phyloP scores from a whole-genome alignment of 2,329 filamentous ascomycete genomes.

The Xylaria sp. region DNA sequence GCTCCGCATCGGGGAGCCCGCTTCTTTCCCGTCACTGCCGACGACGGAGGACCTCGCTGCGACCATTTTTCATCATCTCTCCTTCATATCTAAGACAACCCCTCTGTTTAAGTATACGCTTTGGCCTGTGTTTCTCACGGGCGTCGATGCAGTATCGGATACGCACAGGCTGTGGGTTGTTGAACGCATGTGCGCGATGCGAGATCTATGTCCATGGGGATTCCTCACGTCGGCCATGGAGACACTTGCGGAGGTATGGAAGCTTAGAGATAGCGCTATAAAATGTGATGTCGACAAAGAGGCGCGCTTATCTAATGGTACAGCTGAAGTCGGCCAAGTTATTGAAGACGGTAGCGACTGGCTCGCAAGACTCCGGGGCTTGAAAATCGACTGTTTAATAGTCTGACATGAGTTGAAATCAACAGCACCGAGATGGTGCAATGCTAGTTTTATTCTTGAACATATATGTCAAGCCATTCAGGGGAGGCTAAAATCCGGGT shows the following conservation, averaged over 20 bases:
- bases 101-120: slow-evolving; percentile 63
- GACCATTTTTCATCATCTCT: slow-evolving; percentile 58
- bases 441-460: not conserved
- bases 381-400: slow-evolving; percentile 54
- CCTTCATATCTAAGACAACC: slow-evolving; percentile 53
- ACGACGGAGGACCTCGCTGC: slow-evolving; percentile 53
- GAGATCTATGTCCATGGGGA: slow-evolving; percentile 55
- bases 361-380: slow-evolving; percentile 51
- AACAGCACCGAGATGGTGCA: not conserved
- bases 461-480: not conserved
- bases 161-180: slow-evolving; percentile 58
- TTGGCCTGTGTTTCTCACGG: slow-evolving; percentile 65
- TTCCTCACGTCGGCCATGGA: slow-evolving; percentile 58
- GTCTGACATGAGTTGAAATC: slow-evolving; percentile 41
- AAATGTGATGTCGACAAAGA: not conserved
- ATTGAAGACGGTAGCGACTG: slow-evolving; percentile 38
- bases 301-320: slow-evolving; percentile 22
- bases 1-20: not conserved
- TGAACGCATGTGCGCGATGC: slow-evolving; percentile 52
- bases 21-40: slow-evolving; percentile 43
- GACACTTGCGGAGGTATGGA: slow-evolving; percentile 55
- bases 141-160: slow-evolving; percentile 57
- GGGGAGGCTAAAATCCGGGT: not conserved
- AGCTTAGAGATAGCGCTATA: slow-evolving; percentile 44
- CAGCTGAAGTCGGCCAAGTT: not conserved